Base-by-base conservation (phyloP, 2,329 filamentous ascomycete species). In the Fusarium sp. region DNA sequence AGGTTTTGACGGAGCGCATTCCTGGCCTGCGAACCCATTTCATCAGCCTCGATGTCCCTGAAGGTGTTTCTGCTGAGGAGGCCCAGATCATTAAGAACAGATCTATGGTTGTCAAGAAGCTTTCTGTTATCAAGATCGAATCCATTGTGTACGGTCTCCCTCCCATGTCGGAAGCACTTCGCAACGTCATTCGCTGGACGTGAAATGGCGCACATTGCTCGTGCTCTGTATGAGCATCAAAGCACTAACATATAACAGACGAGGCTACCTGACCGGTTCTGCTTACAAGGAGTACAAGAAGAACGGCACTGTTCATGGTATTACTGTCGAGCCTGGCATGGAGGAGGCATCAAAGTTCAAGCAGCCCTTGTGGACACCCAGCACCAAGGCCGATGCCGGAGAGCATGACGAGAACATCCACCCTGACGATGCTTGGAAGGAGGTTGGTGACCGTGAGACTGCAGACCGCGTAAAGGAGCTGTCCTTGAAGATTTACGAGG, bases 201-300 rank as follows among this genome's bases (percentile, higher is more conserved):
- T 26, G 45, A 48, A 62, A 49, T 37, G 57, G 14, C 31, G 31
- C 39, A 46, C 34, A 23, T 8, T 18, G n/a, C 31, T 30, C 31
- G 14, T 52, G 25, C 30, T 50, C 48, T 21, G 26, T 19, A 21
- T 34, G 48, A 7, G 26, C 19, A 37, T 23, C 21, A 45, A 52
- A 30, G 14, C 6, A 46, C 42, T 70, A 44, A 68, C 44, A 31
- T 34, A 4, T 8, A 6, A 72, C 13, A 70, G 67, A 28, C 77
- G 93, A 61, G 94, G 94, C 71, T 97, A 97, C 82, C 89, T 97
- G 77, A 94, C 94, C 8, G 94, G 94, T 44, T 92, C 89, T 46
- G 93, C 92, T 0, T 97, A 93, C 91, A 85, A 85, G 41, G 93
- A 97, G 82, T 78, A 74, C 82, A 82, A 88, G 77, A 85, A 86